These are phyloP conservation scores for Aspergillus sp. DNA, from an alignment of 2,329 filamentous ascomycete species.

Conservation along the genomic window DNA sequence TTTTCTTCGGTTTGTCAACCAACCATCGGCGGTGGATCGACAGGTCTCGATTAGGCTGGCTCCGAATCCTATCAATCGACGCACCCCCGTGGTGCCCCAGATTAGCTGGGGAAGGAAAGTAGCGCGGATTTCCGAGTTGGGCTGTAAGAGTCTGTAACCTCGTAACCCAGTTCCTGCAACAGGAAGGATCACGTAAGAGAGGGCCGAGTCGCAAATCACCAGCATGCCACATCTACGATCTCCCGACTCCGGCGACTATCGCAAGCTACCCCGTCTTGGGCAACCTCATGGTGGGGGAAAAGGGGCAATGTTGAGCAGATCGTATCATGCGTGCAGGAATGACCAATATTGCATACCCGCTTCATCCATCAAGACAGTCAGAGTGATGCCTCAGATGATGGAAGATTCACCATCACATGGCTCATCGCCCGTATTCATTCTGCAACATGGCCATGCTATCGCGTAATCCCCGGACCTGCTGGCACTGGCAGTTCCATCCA, in stretches of 20 bases:
- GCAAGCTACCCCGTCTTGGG: constrained; percentile 7
- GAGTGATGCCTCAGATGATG: constrained; percentile 13
- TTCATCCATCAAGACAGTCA: not conserved
- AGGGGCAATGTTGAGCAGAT: not conserved
- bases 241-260: not conserved
- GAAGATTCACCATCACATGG: constrained; percentile 18
- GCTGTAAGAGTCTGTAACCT: not conserved
- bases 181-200: constrained; percentile 6
- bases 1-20: constrained; percentile 13
- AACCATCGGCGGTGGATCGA: constrained; percentile 21
- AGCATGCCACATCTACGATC: constrained; percentile 5
- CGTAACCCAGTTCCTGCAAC: not conserved
- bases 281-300: not conserved
- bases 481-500: not conserved
- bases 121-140: constrained; percentile 1
- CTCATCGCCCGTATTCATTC: not conserved
- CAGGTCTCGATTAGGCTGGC: constrained; percentile 22
- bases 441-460: constrained; percentile 8
- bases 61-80: constrained; percentile 15
- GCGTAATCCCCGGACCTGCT: not conserved
- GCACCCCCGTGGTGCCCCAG: constrained; percentile 19
- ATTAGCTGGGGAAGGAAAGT: constrained; percentile 14
- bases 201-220: not conserved
- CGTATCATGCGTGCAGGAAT: constrained; percentile 14
- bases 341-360: constrained; percentile 9